Evolutionary conservation across 176 grass and related monocot species (phyloP), one percentile per base, ranked within the genome.

Genomic region (Bothriochloa decipiens): DNA sequence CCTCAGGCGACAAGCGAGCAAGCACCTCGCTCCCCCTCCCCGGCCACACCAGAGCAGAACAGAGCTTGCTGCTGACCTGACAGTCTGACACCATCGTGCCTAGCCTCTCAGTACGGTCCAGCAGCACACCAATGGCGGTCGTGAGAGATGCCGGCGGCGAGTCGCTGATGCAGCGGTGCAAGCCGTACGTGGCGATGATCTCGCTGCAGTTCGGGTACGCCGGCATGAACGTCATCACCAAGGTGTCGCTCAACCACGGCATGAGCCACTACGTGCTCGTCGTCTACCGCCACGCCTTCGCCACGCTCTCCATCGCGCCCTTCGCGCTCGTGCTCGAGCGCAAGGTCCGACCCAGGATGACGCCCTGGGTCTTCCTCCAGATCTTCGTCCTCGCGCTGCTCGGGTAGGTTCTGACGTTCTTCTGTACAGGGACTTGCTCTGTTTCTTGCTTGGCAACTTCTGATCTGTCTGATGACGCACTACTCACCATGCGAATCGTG

Each of bases 251-350:
- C 28, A 99, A 99, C 91, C 93, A 88, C 71, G 97, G 97, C 33
- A 94, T 99, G 93, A 94, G 93, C 88, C 97, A 99, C 86, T 99
- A 99, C 81, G 97, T 99, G 5, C 93, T 99, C 49, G 97, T 99
- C 52, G 97, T 99, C n/a, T 99, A 99, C 72, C 89, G 97, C 25
- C 97, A 94, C 71, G 97, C 90, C 87, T 99, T 99, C 77, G 97
- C 91, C 46, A 92, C 97, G n/a, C 88, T 99, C 71, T 99, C 97
- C 85, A 99, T 99, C 83, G 93, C 91, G 70, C 97, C 97, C 65
- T 99, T 99, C 79, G 97, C 93, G 40, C 88, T 99, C 81, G 72
- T 89, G 74, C 90, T 99, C 42, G 97, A 99, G 92, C 94, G 90
- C 88, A 99, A 99, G 85, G 64, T 91, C 47, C 40, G 97, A 0